These are phyloP conservation scores for Collybia sp. DNA, from an alignment of 768 basidiomycete genomes.

Conservation along the genomic window DNA sequence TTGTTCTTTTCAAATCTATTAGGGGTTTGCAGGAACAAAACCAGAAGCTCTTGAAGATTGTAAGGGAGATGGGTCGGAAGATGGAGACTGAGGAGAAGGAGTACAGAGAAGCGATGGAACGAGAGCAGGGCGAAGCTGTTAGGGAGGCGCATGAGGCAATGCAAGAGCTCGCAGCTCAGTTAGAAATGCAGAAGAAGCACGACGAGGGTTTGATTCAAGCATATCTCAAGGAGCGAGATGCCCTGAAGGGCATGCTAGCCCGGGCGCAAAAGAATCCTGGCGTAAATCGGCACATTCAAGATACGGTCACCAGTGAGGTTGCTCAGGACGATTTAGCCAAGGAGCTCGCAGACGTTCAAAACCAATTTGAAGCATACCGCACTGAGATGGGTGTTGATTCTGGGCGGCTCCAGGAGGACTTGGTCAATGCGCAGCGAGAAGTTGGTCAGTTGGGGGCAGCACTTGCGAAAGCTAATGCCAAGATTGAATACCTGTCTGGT, in stretches of 20 bases:
- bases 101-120: constrained; percentile 62
- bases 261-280: constrained; percentile 36
- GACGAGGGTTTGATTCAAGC: constrained; percentile 70
- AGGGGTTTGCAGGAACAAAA: constrained; percentile 87
- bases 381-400: constrained; percentile 80
- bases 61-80: constrained; percentile 76
- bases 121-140: constrained; percentile 75
- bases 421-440: constrained; percentile 61
- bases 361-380: constrained; percentile 76
- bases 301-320: constrained; percentile 7
- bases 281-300: constrained; percentile 12
- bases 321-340: constrained; percentile 35
- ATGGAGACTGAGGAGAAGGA: constrained; percentile 85
- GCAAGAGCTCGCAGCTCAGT: constrained; percentile 66
- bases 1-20: constrained; percentile 83
- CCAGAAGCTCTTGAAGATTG: constrained; percentile 79
- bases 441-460: constrained; percentile 57
- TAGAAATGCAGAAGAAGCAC: constrained; percentile 74
- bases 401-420: constrained; percentile 66
- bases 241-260: constrained; percentile 70
- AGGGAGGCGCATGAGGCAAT: constrained; percentile 88
- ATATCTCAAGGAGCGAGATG: constrained; percentile 84
- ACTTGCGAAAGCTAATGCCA: constrained; percentile 81
- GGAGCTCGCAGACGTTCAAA: constrained; percentile 70
- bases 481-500: constrained; percentile 77